Evolutionary conservation across 495 filamentous ascomycete genomes (phyloP).

Genomic region (Massariosphaeria phaeospora): DNA sequence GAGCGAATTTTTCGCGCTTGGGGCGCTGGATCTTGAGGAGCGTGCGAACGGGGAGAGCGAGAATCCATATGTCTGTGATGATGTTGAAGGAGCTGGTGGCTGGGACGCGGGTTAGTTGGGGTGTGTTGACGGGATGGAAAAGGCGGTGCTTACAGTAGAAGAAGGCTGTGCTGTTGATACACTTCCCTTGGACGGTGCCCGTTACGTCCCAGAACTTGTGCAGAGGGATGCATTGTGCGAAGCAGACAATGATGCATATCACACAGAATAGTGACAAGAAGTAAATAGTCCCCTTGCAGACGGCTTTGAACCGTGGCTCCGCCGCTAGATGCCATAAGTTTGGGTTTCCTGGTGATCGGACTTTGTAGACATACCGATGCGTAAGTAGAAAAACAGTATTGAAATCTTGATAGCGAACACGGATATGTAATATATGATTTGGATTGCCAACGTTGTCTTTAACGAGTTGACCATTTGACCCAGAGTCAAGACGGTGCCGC

Average conservation of each 20-base stretch:
- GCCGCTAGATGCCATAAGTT: neutral
- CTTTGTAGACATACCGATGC: constrained; percentile 39
- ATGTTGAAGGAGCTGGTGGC: constrained; percentile 52
- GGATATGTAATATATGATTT: constrained; percentile 45
- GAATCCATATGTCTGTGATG: constrained; percentile 49
- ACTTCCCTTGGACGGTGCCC: constrained; percentile 35
- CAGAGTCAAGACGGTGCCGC: constrained; percentile 3
- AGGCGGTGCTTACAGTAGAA: constrained; percentile 45
- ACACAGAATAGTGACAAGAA: constrained; percentile 42
- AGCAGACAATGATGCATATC: constrained; percentile 39
- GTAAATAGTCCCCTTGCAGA: constrained; percentile 37
- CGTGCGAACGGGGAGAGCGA: constrained; percentile 48
- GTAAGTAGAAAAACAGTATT: constrained; percentile 48
- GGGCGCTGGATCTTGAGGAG: constrained; percentile 45
- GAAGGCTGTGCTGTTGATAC: constrained; percentile 48
- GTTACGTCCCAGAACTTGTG: constrained; percentile 47
- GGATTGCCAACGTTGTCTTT: constrained; percentile 40
- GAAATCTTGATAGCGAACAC: constrained; percentile 46
- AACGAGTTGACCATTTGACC: constrained; percentile 20
- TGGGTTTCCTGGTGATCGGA: no score
- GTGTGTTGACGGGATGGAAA: neutral
- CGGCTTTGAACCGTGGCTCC: constrained; percentile 8
- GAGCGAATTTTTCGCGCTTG: constrained; percentile 44
- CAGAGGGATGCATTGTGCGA: constrained; percentile 47
- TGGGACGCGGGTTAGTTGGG: neutral